A percentile compares a stretch with the other conserved stretches of the same genome.
Evolutionary conservation across 2,329 filamentous ascomycete species (phyloP).

Genomic region (Fusarium goolgardi): DNA sequence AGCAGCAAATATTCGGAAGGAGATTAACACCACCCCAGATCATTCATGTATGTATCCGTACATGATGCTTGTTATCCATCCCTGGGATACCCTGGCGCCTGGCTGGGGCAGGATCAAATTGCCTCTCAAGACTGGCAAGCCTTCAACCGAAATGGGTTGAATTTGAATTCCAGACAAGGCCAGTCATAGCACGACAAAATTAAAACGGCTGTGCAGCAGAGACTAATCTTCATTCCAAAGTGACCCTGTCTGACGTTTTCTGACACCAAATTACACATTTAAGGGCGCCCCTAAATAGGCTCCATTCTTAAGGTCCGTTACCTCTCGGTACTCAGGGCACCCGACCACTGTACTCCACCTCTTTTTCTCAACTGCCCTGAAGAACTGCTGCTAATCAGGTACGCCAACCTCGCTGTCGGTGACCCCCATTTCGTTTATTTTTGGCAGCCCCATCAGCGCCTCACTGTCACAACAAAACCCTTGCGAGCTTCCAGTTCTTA

Average conservation of each 20-base stretch:
- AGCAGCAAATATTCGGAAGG: neutral
- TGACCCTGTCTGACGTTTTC: constrained; percentile 31
- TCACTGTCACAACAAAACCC: constrained; percentile 37
- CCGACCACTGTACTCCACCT: constrained; percentile 15
- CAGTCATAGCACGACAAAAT: constrained; percentile 24
- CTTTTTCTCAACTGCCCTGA: constrained; percentile 10
- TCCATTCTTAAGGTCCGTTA: constrained; percentile 25
- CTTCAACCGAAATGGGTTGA: constrained; percentile 21
- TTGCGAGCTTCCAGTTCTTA: constrained; percentile 37
- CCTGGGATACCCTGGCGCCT: neutral
- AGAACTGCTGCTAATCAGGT: constrained; percentile 9
- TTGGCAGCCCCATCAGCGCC: constrained; percentile 31
- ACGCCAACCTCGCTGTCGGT: constrained; percentile 13
- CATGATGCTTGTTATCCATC: neutral
- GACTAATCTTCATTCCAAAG: constrained; percentile 40
- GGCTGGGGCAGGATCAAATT: constrained; percentile 11
- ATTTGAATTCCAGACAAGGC: constrained; percentile 25
- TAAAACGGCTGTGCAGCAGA: constrained; percentile 23
- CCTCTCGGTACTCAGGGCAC: constrained; percentile 17
- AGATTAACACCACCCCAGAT: neutral
- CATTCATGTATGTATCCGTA: neutral
- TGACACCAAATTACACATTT: constrained; percentile 7
- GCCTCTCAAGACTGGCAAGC: constrained; percentile 25
- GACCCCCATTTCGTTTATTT: constrained; percentile 42
- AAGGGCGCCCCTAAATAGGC: constrained; percentile 32